A percentile compares a stretch with the other conserved stretches of the same genome.
Conservation (phyloP, 139 green algal genomes). For the Picochlorum sp. region DNA sequence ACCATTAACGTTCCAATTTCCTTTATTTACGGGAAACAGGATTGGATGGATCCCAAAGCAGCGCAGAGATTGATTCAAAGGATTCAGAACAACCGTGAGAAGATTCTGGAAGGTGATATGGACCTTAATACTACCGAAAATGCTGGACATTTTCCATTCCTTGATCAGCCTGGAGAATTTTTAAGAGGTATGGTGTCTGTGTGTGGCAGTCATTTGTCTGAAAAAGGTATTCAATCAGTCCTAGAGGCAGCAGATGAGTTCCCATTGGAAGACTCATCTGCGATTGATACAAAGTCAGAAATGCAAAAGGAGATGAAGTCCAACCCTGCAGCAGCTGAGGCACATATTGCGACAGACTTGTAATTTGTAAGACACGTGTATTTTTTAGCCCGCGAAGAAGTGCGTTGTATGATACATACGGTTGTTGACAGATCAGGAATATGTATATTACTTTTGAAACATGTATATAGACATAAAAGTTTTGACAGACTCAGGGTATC, state of each 20-base stretch:
- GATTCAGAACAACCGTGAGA: not conserved
- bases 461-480: too few species aligned
- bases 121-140: conserved; percentile 18
- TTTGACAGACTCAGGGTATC: too few species aligned
- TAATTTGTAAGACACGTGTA: not conserved
- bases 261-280: not conserved
- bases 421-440: too few species aligned
- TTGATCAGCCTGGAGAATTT: conserved; percentile 54
- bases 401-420: too few species aligned
- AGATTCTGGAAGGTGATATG: conserved; percentile 20
- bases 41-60: conserved; percentile 65
- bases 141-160: conserved; percentile 60
- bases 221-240: conserved; percentile 5
- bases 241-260: conserved; percentile 1
- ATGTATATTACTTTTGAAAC: too few species aligned
- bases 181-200: conserved; percentile 15
- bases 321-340: conserved; percentile 19
- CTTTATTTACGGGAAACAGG: conserved; percentile 54
- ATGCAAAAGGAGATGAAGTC: conserved; percentile 14
- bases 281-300: conserved; percentile 1
- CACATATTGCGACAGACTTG: conserved; percentile 23
- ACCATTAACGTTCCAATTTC: conserved; percentile 46
- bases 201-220: conserved; percentile 19
- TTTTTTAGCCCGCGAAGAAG: too few species aligned
- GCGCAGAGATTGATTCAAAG: conserved; percentile 1